Percentiles rank a stretch among this genome's conserved stretches.
Evolutionary conservation across 768 basidiomycete species (phyloP).

Genomic region (Mycena vitilis): DNA sequence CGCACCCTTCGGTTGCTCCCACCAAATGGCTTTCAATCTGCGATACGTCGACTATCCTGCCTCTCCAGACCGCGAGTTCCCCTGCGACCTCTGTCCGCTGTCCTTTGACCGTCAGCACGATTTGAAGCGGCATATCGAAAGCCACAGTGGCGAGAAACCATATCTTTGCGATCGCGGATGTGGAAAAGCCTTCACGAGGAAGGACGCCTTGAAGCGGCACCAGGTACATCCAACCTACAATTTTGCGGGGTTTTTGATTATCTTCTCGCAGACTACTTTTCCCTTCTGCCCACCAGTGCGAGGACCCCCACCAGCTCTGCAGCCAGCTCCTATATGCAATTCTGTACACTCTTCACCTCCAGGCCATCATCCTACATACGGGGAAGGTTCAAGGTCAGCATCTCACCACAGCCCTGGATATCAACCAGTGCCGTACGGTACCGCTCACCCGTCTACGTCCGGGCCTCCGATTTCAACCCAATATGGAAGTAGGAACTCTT

Average conservation of each 20-base stretch:
- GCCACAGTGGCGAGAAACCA: constrained; percentile 71
- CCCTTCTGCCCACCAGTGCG: constrained; percentile 35
- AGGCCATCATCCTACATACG: constrained; percentile 7
- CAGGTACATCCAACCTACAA: constrained; percentile 50
- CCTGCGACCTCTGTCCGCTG: constrained; percentile 64
- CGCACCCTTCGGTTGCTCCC: not conserved
- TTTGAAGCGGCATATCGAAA: constrained; percentile 69
- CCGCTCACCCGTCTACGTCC: not conserved
- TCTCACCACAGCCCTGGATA: not conserved
- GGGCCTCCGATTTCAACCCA: not conserved
- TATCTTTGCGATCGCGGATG: constrained; percentile 70
- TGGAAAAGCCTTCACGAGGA: constrained; percentile 72
- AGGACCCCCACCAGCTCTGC: constrained; percentile 14
- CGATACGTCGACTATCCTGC: constrained; percentile 51
- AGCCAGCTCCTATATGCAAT: not conserved
- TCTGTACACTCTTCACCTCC: constrained; percentile 1
- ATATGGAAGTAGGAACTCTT: constrained; percentile 11
- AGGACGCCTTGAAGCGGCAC: constrained; percentile 72
- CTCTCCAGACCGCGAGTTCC: constrained; percentile 56
- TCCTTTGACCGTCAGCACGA: constrained; percentile 74
- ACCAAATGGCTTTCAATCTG: constrained; percentile 24
- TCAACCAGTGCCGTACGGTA: constrained; percentile 9
- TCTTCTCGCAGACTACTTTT: constrained; percentile 25
- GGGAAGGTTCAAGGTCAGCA: not conserved
- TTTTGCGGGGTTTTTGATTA: not conserved